Evolutionary conservation across 1,284 basidiomycete species (phyloP).

Genomic region (Leccinum solheimii): DNA sequence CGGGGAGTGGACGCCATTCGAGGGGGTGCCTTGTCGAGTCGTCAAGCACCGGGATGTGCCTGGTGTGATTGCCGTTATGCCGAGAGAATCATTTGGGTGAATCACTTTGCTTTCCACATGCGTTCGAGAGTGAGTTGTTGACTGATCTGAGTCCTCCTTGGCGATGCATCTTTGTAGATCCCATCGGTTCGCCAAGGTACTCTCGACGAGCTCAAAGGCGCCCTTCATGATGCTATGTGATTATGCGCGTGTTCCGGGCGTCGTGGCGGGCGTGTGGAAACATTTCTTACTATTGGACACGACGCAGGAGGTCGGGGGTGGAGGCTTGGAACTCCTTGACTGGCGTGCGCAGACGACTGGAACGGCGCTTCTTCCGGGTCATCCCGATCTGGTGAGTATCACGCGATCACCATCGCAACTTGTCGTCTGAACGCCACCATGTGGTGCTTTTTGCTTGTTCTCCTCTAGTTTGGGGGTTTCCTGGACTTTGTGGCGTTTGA

Average conservation of each 20-base stretch:
- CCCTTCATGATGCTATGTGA: constrained; percentile 26
- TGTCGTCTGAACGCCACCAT: not conserved
- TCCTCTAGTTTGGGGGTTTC: constrained; percentile 23
- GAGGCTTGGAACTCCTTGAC: constrained; percentile 30
- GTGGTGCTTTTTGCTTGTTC: not conserved
- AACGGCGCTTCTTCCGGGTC: constrained; percentile 24
- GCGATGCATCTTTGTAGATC: constrained; percentile 4
- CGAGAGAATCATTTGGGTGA: constrained; percentile 18
- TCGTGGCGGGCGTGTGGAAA: constrained; percentile 25
- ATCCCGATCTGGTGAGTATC: constrained; percentile 24
- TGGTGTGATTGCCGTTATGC: constrained; percentile 24
- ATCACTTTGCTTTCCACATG: not conserved
- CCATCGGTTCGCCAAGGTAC: constrained; percentile 20
- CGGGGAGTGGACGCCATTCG: constrained; percentile 20
- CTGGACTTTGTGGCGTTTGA: constrained; percentile 29
- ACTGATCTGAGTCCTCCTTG: constrained; percentile 3
- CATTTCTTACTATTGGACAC: constrained; percentile 30
- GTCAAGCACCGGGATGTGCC: constrained; percentile 20
- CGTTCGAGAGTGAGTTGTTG: not conserved
- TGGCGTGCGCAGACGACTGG: constrained; percentile 29
- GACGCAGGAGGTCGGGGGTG: constrained; percentile 18
- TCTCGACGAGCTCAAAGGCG: constrained; percentile 17
- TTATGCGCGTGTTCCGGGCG: constrained; percentile 25
- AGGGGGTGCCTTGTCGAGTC: constrained; percentile 22
- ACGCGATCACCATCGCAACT: not conserved